Conservation (phyloP, 129 eudicot species). For the Pittosporum tobira region DNA sequence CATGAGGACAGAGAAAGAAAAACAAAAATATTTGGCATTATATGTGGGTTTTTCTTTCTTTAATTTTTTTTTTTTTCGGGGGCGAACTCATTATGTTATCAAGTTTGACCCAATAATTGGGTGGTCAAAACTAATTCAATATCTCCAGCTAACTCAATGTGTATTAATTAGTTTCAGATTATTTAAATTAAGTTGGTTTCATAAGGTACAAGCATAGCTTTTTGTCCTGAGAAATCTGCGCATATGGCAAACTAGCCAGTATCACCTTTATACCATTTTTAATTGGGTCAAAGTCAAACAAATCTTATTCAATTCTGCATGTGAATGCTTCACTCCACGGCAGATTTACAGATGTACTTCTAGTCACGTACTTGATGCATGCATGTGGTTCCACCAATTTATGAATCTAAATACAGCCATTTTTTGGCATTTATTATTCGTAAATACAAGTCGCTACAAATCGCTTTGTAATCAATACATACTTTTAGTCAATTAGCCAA, state of each 20-base stretch:
- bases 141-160: slow-evolving; percentile 37
- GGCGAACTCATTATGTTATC: background rate
- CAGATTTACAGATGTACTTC: too few species aligned
- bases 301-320: background rate
- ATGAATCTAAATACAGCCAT: too few species aligned
- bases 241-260: background rate
- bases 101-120: slow-evolving; percentile 42
- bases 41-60: too few species aligned
- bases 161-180: slow-evolving; percentile 16
- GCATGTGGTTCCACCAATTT: too few species aligned
- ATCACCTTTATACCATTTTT: background rate
- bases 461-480: too few species aligned
- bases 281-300: background rate
- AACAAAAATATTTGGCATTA: too few species aligned
- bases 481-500: too few species aligned
- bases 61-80: too few species aligned
- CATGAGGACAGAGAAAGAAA: too few species aligned
- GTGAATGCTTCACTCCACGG: background rate
- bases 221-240: slow-evolving; percentile 7
- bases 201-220: background rate
- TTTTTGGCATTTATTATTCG: too few species aligned
- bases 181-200: background rate
- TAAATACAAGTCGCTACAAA: too few species aligned
- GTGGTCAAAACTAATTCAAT: slow-evolving; percentile 29
- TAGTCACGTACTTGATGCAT: too few species aligned